Evolutionary conservation across 306 rosid species (phyloP).

Genomic region (Cucumis melo): DNA sequence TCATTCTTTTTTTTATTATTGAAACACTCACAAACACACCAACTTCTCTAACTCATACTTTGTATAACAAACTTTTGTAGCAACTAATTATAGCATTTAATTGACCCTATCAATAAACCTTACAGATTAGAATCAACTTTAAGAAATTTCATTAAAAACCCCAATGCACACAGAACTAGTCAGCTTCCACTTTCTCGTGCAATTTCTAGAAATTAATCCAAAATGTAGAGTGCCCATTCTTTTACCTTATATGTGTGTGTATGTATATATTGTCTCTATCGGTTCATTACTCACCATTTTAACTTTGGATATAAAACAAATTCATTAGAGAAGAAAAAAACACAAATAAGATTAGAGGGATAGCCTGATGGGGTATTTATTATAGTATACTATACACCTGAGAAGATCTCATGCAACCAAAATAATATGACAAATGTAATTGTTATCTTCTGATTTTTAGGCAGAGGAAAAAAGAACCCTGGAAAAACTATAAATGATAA

Average conservation of each 20-base stretch:
- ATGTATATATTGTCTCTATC: not conserved
- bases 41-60: not conserved
- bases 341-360: not conserved
- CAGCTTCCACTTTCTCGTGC: not conserved
- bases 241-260: not conserved
- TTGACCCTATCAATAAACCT: not conserved
- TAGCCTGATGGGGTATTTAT: not conserved
- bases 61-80: not conserved
- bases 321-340: not conserved
- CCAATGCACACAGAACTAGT: not conserved
- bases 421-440: not conserved
- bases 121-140: not conserved
- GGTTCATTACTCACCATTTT: not conserved
- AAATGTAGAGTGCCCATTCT: not conserved
- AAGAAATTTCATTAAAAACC: not conserved
- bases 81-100: not conserved
- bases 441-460: not conserved
- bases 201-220: not conserved
- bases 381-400: not conserved
- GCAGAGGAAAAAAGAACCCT: not conserved
- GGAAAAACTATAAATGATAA: not conserved
- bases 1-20: too few species aligned
- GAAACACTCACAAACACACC: not conserved
- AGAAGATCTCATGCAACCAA: not conserved
- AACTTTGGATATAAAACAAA: not conserved